These are phyloP conservation scores for Grigorovia humatica DNA, from an alignment of 805 yeast genomes.

Conservation along the genomic window DNA sequence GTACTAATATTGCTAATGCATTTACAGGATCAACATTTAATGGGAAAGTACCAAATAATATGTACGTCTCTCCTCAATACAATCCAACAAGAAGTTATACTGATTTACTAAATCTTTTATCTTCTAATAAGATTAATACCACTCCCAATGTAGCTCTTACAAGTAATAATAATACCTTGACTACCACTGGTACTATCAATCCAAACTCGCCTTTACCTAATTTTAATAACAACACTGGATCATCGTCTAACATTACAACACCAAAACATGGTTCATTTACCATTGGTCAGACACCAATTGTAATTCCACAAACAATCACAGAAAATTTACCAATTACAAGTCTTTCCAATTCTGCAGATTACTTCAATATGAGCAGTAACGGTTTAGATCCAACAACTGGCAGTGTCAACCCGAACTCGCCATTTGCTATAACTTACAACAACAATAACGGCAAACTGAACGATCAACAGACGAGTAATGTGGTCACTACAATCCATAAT, in stretches of 20 bases:
- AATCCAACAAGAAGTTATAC: conserved; percentile 12
- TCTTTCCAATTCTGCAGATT: not conserved
- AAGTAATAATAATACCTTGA: not conserved
- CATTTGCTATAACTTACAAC: not conserved
- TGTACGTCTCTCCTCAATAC: conserved; percentile 1
- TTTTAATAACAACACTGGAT: not conserved
- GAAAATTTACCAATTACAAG: not conserved
- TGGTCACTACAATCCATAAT: not conserved
- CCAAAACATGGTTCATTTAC: not conserved
- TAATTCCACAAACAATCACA: not conserved
- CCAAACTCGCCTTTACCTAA: not conserved
- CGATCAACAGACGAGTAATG: not conserved
- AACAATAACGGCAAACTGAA: not conserved
- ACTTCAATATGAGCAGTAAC: not conserved
- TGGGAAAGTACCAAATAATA: not conserved
- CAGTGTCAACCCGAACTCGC: not conserved
- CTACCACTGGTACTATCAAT: not conserved
- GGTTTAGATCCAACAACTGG: not conserved
- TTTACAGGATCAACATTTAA: not conserved
- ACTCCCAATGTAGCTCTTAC: not conserved
- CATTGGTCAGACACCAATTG: not conserved
- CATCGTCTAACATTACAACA: not conserved
- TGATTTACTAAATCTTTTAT: conserved; percentile 13
- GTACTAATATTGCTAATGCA: not conserved
- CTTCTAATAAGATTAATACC: conserved; percentile 4